phyloP scores from a whole-genome alignment of 208 protist species.

The Tritrichomonas foetus region DNA sequence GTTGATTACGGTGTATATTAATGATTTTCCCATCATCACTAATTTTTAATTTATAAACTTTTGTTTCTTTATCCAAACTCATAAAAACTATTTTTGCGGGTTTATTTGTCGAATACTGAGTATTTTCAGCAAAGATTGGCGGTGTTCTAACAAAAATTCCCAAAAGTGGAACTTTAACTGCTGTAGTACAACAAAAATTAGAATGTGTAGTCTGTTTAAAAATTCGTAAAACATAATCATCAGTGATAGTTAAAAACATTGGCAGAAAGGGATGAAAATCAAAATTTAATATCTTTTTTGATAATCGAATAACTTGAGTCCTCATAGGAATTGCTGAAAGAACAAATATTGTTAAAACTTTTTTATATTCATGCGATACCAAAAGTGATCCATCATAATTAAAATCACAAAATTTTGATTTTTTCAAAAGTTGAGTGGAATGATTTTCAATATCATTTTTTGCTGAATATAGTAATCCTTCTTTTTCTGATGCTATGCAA shows the following conservation, averaged over 20 bases:
- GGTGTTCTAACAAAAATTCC: too few relatives aligned
- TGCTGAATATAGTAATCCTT: background rate
- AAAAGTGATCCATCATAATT: constrained; percentile 14
- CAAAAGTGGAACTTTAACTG: too few relatives aligned
- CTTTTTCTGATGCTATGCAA: background rate
- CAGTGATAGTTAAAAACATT: background rate
- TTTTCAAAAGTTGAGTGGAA: background rate
- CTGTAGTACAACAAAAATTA: background rate
- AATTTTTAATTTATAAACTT: background rate
- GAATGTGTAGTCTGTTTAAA: background rate
- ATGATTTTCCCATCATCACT: background rate
- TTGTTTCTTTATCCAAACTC: background rate
- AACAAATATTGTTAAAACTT: constrained; percentile 4
- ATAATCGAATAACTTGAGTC: background rate
- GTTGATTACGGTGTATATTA: too few relatives aligned
- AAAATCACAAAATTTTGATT: background rate
- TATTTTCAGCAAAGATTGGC: too few relatives aligned
- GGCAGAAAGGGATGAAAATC: background rate
- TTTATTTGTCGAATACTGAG: too few relatives aligned
- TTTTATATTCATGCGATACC: background rate
- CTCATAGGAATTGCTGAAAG: background rate
- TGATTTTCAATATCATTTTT: background rate
- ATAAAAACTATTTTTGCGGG: too few relatives aligned
- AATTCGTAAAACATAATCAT: background rate
- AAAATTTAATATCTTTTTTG: background rate